These are phyloP conservation scores for Sparassis latifolia DNA, from an alignment of 1,284 basidiomycete genomes.

Conservation along the genomic window DNA sequence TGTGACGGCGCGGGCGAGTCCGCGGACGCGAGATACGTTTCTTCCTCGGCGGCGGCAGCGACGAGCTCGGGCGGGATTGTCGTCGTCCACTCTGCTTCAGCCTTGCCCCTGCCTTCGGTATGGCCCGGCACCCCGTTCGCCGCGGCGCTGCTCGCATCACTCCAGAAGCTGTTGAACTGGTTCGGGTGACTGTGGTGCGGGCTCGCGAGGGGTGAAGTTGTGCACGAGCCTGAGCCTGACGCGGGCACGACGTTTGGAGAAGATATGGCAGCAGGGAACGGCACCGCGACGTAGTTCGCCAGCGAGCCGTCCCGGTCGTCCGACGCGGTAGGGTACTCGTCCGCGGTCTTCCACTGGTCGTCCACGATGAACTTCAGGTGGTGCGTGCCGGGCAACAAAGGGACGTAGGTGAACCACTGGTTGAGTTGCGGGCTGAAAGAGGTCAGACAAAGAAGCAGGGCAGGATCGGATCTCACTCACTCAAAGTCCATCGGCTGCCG, in stretches of 20 bases:
- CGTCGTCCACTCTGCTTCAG: constrained; percentile 59
- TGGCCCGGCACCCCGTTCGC: constrained; percentile 6
- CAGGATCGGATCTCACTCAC: constrained; percentile 31
- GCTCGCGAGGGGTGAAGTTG: constrained; percentile 15
- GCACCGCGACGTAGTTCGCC: constrained; percentile 86
- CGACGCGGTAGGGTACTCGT: constrained; percentile 84
- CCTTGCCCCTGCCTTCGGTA: constrained; percentile 17
- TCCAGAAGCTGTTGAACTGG: constrained; percentile 42
- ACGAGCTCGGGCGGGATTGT: constrained; percentile 71
- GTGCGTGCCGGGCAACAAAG: constrained; percentile 86
- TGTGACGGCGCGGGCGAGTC: constrained; percentile 25
- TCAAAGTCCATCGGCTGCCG: constrained; percentile 54
- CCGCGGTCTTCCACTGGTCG: constrained; percentile 74
- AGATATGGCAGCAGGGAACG: constrained; percentile 27
- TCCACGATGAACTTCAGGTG: constrained; percentile 97
- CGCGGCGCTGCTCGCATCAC: constrained; percentile 33
- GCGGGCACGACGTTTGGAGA: constrained; percentile 15
- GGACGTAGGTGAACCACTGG: constrained; percentile 40
- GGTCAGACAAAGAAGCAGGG: constrained; percentile 1
- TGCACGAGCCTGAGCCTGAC: background rate
- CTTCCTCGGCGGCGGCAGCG: constrained; percentile 80
- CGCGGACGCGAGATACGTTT: constrained; percentile 53
- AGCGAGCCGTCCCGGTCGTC: constrained; percentile 88
- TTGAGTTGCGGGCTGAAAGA: constrained; percentile 27
- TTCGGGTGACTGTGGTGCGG: constrained; percentile 16